These are phyloP conservation scores for Globisporangium paroecandrum DNA, from an alignment of 352 stramenopile species.

Conservation along the genomic window DNA sequence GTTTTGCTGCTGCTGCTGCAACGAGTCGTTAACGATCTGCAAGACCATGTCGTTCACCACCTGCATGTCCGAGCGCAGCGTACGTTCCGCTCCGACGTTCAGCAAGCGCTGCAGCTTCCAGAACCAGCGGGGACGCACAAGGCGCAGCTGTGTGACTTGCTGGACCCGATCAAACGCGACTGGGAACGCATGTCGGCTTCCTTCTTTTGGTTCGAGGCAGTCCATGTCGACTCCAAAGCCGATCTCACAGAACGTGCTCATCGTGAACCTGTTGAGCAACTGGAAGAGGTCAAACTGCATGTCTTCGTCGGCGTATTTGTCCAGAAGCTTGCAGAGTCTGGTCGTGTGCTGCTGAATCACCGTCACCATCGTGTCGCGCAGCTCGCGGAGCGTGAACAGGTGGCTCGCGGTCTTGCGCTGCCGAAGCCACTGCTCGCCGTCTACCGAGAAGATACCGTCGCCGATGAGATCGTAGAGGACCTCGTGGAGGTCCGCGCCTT, in stretches of 20 bases:
- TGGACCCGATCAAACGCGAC: slow-evolving; percentile 38
- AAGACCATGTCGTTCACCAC: slow-evolving; percentile 11
- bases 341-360: slow-evolving; percentile 19
- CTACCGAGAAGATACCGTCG: slow-evolving; percentile 6
- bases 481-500: neutral
- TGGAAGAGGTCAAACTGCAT: slow-evolving; percentile 3
- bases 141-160: slow-evolving; percentile 24
- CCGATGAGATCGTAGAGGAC: neutral
- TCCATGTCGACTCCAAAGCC: slow-evolving; percentile 32
- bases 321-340: slow-evolving; percentile 13
- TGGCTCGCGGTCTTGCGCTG: slow-evolving; percentile 24
- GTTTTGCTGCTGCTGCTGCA: neutral
- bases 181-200: slow-evolving; percentile 28
- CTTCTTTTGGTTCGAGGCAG: neutral
- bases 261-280: slow-evolving; percentile 18
- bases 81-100: slow-evolving; percentile 28
- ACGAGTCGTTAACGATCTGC: slow-evolving; percentile 17
- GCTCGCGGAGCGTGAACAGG: slow-evolving; percentile 18
- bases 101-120: slow-evolving; percentile 35
- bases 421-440: slow-evolving; percentile 13
- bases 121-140: slow-evolving; percentile 31
- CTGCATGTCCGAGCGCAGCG: neutral
- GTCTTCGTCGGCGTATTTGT: neutral
- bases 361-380: slow-evolving; percentile 18
- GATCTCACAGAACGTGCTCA: slow-evolving; percentile 24